Evolutionary conservation across 1,284 basidiomycete genomes (phyloP), one percentile per base, ranked within the genome.

Genomic region (Rhodotorula sp.): DNA sequence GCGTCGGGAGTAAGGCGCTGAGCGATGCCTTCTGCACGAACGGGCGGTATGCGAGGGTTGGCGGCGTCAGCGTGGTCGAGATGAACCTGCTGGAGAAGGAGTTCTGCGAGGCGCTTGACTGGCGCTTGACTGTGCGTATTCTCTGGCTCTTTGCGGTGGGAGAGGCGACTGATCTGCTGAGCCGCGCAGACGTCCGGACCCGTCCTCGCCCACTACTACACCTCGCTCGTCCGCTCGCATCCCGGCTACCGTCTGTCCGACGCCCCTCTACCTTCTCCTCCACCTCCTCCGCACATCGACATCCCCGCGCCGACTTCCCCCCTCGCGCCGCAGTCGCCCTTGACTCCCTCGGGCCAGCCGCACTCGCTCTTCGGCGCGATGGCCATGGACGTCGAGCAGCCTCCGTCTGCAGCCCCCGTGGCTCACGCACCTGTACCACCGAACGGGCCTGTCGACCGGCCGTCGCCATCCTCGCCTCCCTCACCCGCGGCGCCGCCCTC

Each of bases 11-110:
- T 82, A 97, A 97, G 82, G 91, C 92, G 2, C 87, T 96, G 65
- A 95, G 91, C 82, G 94, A 97, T 83, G 88, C 89, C 25, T 97
- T 97, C 81, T 94, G 91, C 83, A 92, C 91, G 58, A 97, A 97
- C 81, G 87, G 87, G 63, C 88, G 93, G 79, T 97, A 97, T 82
- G 92, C 94, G 77, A 91, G 90, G 83, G 93, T 97, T 50, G 94
- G 94, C 75, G 94, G 94, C 63, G 93, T 97, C 80, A 89, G 91
- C 76, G 85, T 93, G 66, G 85, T 86, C 69, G 94, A 97, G 83
- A 88, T 97, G 81, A 95, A 96, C 83, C 85, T 91, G 76, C 87
- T 97, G 72, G 94, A 97, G 84, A 86, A 91, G 79, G 94, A 97
- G 81, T 93, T 97, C 81, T 86, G 97, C 54, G 85, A 86, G 71